Evolutionary conservation across 768 basidiomycete species (phyloP), one percentile per base, ranked within the genome.

Genomic region (Naematelia aurantialba): DNA sequence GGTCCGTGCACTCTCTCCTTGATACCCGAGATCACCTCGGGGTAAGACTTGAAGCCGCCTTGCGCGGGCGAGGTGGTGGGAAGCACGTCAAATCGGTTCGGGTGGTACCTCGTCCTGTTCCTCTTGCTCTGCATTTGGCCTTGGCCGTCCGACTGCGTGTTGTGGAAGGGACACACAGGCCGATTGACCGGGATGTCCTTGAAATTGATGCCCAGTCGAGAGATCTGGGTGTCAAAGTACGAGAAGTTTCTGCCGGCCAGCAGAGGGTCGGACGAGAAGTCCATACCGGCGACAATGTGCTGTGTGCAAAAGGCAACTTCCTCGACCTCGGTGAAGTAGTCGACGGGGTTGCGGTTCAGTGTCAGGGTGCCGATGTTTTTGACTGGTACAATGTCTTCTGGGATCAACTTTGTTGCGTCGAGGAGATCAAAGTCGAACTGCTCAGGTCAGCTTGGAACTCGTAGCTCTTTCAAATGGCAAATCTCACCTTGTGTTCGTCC

Each of bases 381-480:
- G 13, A 92, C 79, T 0, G 91, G 89, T 0, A 91, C 85, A 2
- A 86, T 74, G 56, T 90, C 87, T 73, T 90, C 85, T 0, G 89
- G 89, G 84, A 89, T 89, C 44, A 91, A n/a, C 68, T 92, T 92
- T 17, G 90, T 91, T 0, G 87, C 84, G 69, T 92, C 90, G 53
- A 92, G 82, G 26, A 92, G 84, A 70, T 91, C 89, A 72, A 92
- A 91, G 45, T 89, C 87, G 61, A 92, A 91, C 21, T 61, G 51
- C 46, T 5, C 8, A 11, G 5, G 19, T 60, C 59, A 60, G 59
- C 59, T 22, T n/a, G 4, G 2, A 19, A 12, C 22, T 24, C n/a
- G 29, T 17, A 11, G 14, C 52, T 14, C 21, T 12, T 4, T 19
- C 3, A 48, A 24, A 46, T n/a, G 44, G 46, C n/a, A n/a, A n/a